Evolutionary conservation across 257 asterid species (phyloP), one percentile per base, ranked within the genome.

Genomic region (Plantago major): DNA sequence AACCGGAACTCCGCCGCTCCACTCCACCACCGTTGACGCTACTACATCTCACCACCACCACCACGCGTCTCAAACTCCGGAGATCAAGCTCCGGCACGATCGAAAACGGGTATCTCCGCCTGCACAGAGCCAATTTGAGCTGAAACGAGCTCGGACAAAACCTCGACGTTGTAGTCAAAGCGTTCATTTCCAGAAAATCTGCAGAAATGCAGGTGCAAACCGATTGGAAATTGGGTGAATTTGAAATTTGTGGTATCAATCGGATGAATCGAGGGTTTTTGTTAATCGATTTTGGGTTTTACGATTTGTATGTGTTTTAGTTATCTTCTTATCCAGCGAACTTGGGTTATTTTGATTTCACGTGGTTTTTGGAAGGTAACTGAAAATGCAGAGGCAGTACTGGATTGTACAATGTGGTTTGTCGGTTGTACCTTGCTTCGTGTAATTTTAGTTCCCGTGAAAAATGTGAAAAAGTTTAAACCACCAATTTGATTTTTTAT

Each of bases 81-180:
- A 77, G 76, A 66, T 73, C 82, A 48, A 76, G 40, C 73, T 74
- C 74, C 68, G 71, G 83, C 13, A 68, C 69, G 50, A 75, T 64
- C 16, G 74, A 37, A 46, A 65, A 28, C 4, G 80, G 73, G 33
- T 71, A 42, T 67, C 56, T 89, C 65, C 81, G 79, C 74, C 78
- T 22, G 58, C 68, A 73, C 71, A 89, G 65, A 0, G 96, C 88
- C 68, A 87, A 76, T 65, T 91, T 89, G 73, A 92, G 97, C 89
- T 92, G 99, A 69, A 72, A 82, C 19, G 95, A 91, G 61, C 75
- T 81, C 57, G 97, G 97, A 56, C 78, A 75, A 77, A 85, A 87
- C 65, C 95, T 65, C 67, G 94, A 75, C 65, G 84, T 66, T 50
- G 93, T 65, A 15, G 84, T 68, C 68, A 85, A 62, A 57, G 88